Evolutionary conservation across 257 asterid genomes (phyloP).

Genomic region (Solanum virginianum): DNA sequence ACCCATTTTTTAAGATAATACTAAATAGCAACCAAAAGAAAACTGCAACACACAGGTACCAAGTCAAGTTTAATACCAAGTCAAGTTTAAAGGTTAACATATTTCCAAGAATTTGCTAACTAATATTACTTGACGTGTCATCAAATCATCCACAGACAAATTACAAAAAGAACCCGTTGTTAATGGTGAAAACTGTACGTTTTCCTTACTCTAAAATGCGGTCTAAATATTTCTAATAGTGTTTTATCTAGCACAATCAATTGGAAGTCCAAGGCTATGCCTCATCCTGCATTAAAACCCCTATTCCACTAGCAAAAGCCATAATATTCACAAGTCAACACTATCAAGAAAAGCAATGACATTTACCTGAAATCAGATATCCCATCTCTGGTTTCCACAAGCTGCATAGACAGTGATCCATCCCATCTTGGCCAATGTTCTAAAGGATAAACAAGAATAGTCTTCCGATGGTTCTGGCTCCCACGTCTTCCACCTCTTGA

Average conservation of each 20-base stretch:
- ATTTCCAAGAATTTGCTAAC: neutral
- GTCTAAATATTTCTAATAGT: neutral
- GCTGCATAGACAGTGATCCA: slow-evolving; percentile 88
- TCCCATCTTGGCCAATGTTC: slow-evolving; percentile 98
- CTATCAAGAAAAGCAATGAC: neutral
- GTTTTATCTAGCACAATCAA: neutral
- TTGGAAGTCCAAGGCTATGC: neutral
- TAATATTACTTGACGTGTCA: neutral
- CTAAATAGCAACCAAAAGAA: neutral
- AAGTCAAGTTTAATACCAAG: neutral
- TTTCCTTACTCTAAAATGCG: neutral
- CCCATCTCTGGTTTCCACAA: slow-evolving; percentile 51
- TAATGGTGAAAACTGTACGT: neutral
- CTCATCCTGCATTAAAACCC: neutral
- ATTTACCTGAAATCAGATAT: slow-evolving; percentile 63
- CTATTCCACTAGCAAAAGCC: neutral
- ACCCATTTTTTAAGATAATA: neutral
- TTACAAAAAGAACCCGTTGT: neutral
- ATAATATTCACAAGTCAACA: neutral
- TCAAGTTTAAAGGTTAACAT: neutral
- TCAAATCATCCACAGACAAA: neutral
- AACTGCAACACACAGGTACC: neutral
- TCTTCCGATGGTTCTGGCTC: slow-evolving; percentile 52
- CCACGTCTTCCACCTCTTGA: slow-evolving; percentile 68
- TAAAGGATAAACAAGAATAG: slow-evolving; percentile 68